Evolutionary conservation across 2,329 filamentous ascomycete species (phyloP).

Genomic region (Apiospora phragmitis): DNA sequence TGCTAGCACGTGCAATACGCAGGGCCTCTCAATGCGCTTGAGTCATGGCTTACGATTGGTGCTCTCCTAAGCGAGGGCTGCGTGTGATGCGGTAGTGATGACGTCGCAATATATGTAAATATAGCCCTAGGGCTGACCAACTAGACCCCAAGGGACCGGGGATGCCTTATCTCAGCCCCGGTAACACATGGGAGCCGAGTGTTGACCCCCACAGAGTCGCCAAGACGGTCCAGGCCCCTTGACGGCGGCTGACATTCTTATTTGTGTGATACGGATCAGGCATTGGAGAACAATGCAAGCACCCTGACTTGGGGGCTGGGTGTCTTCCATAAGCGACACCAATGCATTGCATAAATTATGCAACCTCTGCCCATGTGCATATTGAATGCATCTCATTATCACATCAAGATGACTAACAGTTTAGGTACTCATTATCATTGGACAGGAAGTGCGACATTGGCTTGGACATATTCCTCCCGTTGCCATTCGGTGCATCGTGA

Average conservation of each 20-base stretch:
- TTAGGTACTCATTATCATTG: too few relatives aligned
- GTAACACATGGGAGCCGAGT: neutral
- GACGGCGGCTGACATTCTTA: neutral
- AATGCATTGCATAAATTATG: neutral
- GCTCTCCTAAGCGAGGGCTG: neutral
- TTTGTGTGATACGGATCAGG: neutral
- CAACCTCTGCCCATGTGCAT: neutral
- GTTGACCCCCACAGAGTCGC: neutral
- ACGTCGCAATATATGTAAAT: neutral
- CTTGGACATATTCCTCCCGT: neutral
- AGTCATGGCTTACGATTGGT: neutral
- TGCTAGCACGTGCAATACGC: neutral
- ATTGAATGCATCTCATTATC: neutral
- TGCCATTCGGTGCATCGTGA: neutral
- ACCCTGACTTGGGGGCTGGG: neutral
- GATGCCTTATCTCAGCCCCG: neutral
- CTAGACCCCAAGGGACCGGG: neutral
- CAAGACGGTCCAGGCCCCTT: neutral
- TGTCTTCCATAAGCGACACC: neutral
- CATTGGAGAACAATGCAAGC: neutral
- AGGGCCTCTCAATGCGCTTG: neutral
- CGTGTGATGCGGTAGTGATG: neutral
- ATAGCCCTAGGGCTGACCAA: neutral
- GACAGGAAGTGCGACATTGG: neutral
- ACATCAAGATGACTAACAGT: neutral